Percentiles rank a stretch among this genome's conserved stretches.
These are phyloP conservation scores for Globisporangium parvum DNA, from an alignment of 352 stramenopile genomes.

Conservation along the genomic window DNA sequence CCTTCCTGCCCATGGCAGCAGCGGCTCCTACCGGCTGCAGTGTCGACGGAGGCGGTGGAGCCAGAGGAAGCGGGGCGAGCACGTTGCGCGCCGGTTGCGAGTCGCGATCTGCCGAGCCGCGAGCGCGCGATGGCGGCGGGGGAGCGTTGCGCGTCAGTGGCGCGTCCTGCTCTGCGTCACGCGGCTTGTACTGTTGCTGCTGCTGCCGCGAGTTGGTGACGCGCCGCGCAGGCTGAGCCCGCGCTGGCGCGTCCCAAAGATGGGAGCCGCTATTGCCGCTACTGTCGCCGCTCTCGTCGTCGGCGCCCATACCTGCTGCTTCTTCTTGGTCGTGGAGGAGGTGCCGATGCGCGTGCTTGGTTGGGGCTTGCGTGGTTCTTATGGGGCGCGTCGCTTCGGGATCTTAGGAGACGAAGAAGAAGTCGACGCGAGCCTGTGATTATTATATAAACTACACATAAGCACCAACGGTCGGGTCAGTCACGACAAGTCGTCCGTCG, in stretches of 20 bases:
- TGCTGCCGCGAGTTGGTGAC: neutral
- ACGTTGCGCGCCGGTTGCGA: conserved; percentile 7
- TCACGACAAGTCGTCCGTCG: neutral
- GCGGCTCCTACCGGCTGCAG: conserved; percentile 9
- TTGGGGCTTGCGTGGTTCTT: neutral
- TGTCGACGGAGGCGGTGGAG: conserved; percentile 5
- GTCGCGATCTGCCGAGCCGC: conserved; percentile 15
- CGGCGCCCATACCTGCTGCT: conserved; percentile 9
- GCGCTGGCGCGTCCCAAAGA: conserved; percentile 5
- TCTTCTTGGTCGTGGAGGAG: too few relatives aligned
- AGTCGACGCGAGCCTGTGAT: neutral
- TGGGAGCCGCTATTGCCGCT: conserved; percentile 15
- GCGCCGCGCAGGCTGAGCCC: conserved; percentile 3
- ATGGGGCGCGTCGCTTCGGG: conserved; percentile 6
- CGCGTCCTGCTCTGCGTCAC: neutral
- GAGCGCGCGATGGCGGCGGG: too few relatives aligned
- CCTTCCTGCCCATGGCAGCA: conserved; percentile 13
- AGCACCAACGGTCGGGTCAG: neutral
- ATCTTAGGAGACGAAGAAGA: conserved; percentile 12
- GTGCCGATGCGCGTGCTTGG: neutral
- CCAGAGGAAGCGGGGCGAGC: neutral
- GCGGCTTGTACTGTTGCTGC: too few relatives aligned
- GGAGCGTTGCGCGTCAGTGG: neutral
- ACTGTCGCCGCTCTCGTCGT: conserved; percentile 15
- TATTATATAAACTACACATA: conserved; percentile 13